phyloP scores from a whole-genome alignment of 169 alveolate species.

The Plasmodium malariae region DNA sequence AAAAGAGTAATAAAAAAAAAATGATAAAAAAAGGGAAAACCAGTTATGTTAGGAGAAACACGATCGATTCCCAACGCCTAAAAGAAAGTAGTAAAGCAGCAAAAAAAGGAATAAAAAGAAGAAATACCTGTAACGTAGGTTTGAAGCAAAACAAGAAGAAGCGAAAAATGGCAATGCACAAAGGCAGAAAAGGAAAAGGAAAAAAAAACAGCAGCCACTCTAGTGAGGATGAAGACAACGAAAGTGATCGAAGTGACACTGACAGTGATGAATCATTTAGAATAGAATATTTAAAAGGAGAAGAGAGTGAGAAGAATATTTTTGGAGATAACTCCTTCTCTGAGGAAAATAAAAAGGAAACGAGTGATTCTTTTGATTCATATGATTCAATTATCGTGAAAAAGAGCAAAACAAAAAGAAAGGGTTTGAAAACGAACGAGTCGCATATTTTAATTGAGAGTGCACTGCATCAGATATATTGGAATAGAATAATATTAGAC shows the following conservation, averaged over 20 bases:
- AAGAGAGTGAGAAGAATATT: background rate
- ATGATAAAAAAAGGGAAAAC: background rate
- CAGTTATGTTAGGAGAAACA: conserved; percentile 7
- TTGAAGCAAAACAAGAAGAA: conserved; percentile 8
- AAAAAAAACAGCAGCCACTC: background rate
- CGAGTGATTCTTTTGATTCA: conserved; percentile 13
- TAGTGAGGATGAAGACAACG: conserved; percentile 35
- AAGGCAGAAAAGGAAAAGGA: conserved; percentile 11
- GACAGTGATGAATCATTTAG: conserved; percentile 44
- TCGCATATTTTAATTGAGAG: conserved; percentile 80
- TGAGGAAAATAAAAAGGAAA: background rate
- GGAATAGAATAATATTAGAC: conserved; percentile 94
- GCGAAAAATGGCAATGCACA: background rate
- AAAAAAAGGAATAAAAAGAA: conserved; percentile 1
- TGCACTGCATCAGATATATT: conserved; percentile 78
- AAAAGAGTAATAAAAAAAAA: conserved; percentile 8
- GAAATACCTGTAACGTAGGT: conserved; percentile 1
- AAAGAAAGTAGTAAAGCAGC: conserved; percentile 7
- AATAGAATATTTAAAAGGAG: conserved; percentile 15
- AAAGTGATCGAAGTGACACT: conserved; percentile 24
- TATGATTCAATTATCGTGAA: conserved; percentile 56
- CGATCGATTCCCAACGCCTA: conserved; percentile 3
- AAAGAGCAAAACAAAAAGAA: conserved; percentile 8
- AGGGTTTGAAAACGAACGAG: conserved; percentile 12
- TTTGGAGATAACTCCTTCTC: background rate